These are phyloP conservation scores for Amanita subjunquillea DNA, from an alignment of 768 basidiomycete species.

Conservation along the genomic window DNA sequence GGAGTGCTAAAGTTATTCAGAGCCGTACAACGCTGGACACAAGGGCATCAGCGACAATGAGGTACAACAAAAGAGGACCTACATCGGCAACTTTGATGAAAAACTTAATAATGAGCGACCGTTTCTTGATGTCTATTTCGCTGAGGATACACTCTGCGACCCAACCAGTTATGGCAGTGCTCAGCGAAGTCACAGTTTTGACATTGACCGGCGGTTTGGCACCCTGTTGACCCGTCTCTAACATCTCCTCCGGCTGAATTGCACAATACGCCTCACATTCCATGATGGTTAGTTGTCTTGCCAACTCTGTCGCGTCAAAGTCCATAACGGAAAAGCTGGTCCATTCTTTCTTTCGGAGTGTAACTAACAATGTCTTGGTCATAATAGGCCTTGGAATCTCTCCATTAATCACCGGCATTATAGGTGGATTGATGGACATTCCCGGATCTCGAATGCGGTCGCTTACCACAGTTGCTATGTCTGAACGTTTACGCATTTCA, in stretches of 20 bases:
- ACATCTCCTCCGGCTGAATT: constrained; percentile 80
- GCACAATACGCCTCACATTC: constrained; percentile 82
- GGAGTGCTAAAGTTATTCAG: constrained; percentile 89
- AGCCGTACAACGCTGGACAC: constrained; percentile 66
- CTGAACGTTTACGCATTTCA: constrained; percentile 38
- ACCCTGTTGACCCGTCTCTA: constrained; percentile 74
- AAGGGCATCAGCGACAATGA: constrained; percentile 4
- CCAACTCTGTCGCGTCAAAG: constrained; percentile 87
- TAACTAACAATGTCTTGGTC: constrained; percentile 63
- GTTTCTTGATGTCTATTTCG: constrained; percentile 82
- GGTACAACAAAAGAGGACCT: constrained; percentile 20
- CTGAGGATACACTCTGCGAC: constrained; percentile 90
- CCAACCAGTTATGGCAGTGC: constrained; percentile 92
- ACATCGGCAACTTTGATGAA: constrained; percentile 92
- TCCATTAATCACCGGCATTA: constrained; percentile 28
- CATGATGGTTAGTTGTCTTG: constrained; percentile 90
- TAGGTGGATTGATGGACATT: constrained; percentile 59
- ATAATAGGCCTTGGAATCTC: constrained; percentile 85
- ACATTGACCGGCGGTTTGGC: constrained; percentile 58
- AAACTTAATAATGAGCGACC: constrained; percentile 73
- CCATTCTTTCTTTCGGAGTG: constrained; percentile 60
- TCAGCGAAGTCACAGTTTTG: constrained; percentile 76
- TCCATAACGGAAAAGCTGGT: constrained; percentile 66
- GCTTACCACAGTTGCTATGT: constrained; percentile 42
- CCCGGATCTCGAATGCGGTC: constrained; percentile 68